phyloP scores from a whole-genome alignment of 1,139 yeast species.

The Zhuliangozyma parablackwelliae region DNA sequence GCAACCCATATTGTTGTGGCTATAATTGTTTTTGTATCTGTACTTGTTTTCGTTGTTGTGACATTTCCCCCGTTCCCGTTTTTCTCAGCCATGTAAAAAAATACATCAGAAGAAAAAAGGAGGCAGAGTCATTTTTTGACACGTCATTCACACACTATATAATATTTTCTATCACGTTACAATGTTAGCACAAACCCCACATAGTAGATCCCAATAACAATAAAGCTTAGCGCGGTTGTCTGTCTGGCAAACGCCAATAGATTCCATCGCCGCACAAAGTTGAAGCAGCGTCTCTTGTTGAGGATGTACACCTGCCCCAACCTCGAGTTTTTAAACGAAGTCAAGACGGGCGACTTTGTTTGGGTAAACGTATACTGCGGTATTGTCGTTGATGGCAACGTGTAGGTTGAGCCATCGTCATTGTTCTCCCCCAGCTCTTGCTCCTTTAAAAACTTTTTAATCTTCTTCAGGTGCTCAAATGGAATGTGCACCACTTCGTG shows the following conservation, averaged over 20 bases:
- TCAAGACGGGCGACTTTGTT: background rate
- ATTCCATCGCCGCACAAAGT: slow-evolving; percentile 15
- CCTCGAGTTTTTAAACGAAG: slow-evolving; percentile 5
- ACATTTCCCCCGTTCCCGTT: background rate
- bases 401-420: background rate
- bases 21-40: no score
- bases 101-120: background rate
- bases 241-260: slow-evolving; percentile 17
- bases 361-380: slow-evolving; percentile 13
- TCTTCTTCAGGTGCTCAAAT: slow-evolving; percentile 15
- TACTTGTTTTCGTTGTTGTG: no score
- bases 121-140: background rate
- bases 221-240: slow-evolving; percentile 11
- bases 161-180: background rate
- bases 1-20: slow-evolving; percentile 55
- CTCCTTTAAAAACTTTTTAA: slow-evolving; percentile 19
- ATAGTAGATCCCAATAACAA: slow-evolving; percentile 17
- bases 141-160: background rate
- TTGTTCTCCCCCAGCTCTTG: slow-evolving; percentile 15
- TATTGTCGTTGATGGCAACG: slow-evolving; percentile 7
- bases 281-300: slow-evolving; percentile 4
- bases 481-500: slow-evolving; percentile 6
- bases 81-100: slow-evolving; percentile 3
- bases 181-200: slow-evolving; percentile 14
- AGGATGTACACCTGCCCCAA: slow-evolving; percentile 5